Evolutionary conservation across 2,329 filamentous ascomycete genomes (phyloP).

Genomic region (Alternaria novae-zelandiae): DNA sequence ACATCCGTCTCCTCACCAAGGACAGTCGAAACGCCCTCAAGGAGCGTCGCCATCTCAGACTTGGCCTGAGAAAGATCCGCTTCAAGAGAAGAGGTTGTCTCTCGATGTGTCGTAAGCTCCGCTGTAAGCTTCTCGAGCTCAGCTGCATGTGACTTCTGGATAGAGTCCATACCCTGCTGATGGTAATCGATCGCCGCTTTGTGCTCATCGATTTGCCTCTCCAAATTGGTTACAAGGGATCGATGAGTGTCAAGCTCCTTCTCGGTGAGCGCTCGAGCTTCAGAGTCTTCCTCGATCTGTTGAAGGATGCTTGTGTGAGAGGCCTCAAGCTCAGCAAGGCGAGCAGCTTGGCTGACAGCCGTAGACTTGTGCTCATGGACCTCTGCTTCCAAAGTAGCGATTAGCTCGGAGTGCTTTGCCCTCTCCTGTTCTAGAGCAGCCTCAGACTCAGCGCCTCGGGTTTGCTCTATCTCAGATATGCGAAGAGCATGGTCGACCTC

Average conservation of each 20-base stretch:
- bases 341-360: slow-evolving; percentile 70
- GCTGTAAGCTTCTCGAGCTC: slow-evolving; percentile 58
- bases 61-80: slow-evolving; percentile 66
- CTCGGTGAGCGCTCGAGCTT: slow-evolving; percentile 63
- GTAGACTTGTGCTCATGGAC: slow-evolving; percentile 82
- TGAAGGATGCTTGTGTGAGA: slow-evolving; percentile 70
- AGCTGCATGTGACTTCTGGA: slow-evolving; percentile 61
- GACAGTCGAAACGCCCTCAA: slow-evolving; percentile 67
- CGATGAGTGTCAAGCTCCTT: slow-evolving; percentile 60
- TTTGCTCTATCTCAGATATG: slow-evolving; percentile 39
- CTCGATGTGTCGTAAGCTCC: slow-evolving; percentile 41
- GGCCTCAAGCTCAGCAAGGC: slow-evolving; percentile 76
- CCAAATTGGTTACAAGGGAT: slow-evolving; percentile 61
- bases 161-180: slow-evolving; percentile 59
- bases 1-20: slow-evolving; percentile 68
- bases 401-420: slow-evolving; percentile 57
- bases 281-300: slow-evolving; percentile 71
- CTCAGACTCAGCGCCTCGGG: slow-evolving; percentile 34
- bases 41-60: slow-evolving; percentile 63
- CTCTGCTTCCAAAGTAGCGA: slow-evolving; percentile 69
- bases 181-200: slow-evolving; percentile 62
- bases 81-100: slow-evolving; percentile 53
- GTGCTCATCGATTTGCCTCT: slow-evolving; percentile 63
- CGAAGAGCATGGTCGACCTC: slow-evolving; percentile 43
- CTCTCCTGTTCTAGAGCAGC: slow-evolving; percentile 50